Percentiles rank a stretch among this genome's conserved stretches.
These are phyloP conservation scores for Collariella sp. DNA, from an alignment of 495 filamentous ascomycete species.

Conservation along the genomic window DNA sequence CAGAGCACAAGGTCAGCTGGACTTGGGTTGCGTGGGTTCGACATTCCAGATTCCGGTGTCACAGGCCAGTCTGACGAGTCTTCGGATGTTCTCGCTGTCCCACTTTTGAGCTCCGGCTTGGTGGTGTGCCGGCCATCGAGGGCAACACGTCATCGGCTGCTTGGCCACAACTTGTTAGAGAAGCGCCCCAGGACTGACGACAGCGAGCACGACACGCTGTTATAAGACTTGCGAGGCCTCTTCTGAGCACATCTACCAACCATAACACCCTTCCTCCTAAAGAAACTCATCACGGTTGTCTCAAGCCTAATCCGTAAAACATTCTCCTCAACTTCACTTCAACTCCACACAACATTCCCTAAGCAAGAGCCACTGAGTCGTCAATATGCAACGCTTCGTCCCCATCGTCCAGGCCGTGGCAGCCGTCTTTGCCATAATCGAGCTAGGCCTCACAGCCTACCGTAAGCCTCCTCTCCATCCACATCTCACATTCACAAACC, in stretches of 20 bases:
- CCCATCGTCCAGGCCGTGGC: slow-evolving; percentile 57
- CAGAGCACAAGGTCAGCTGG: not conserved
- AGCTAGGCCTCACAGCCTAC: slow-evolving; percentile 64
- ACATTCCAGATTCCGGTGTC: not conserved
- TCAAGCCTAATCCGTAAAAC: not conserved
- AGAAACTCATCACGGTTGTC: not conserved
- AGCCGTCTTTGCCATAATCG: slow-evolving; percentile 56
- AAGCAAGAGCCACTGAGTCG: not conserved
- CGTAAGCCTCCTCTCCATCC: slow-evolving; percentile 36
- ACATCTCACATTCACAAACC: slow-evolving; percentile 2
- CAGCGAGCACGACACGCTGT: not conserved
- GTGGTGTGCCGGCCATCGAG: not conserved
- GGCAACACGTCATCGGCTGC: slow-evolving; percentile 6
- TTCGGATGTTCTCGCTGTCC: not conserved
- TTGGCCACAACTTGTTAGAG: not conserved
- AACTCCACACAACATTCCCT: not conserved
- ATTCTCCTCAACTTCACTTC: not conserved
- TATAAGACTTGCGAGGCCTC: not conserved
- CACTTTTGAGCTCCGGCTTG: not conserved
- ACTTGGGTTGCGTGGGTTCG: not conserved
- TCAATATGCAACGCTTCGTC: slow-evolving; percentile 34
- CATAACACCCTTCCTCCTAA: not conserved
- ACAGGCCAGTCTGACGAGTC: not conserved
- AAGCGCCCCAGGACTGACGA: not conserved
- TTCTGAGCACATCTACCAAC: too few species aligned